phyloP scores from a whole-genome alignment of 345 rosid genomes.

The Citrus maxima region DNA sequence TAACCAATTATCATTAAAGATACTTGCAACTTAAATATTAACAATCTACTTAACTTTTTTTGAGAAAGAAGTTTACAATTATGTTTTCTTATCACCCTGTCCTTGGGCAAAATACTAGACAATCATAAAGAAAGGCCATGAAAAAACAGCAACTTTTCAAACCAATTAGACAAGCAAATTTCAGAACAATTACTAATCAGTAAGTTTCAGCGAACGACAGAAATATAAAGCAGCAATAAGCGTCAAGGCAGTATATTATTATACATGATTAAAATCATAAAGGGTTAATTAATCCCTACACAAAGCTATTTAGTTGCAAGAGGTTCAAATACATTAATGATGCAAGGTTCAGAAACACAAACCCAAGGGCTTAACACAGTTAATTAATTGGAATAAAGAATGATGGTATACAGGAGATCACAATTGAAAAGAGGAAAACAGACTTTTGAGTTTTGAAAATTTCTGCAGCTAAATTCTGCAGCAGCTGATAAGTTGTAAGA shows the following conservation, averaged over 20 bases:
- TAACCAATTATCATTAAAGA: not conserved
- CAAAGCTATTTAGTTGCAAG: not conserved
- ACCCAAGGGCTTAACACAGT: not conserved
- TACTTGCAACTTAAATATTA: not conserved
- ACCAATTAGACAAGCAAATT: not conserved
- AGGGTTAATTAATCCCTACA: not conserved
- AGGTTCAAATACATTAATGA: not conserved
- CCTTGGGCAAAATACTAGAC: not conserved
- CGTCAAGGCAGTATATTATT: not conserved
- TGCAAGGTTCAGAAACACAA: not conserved
- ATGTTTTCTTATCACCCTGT: not conserved
- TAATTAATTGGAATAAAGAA: not conserved
- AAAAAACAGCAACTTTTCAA: not conserved
- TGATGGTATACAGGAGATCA: not conserved
- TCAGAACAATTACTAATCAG: not conserved
- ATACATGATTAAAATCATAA: not conserved
- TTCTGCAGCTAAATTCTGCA: not conserved
- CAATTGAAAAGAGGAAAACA: not conserved
- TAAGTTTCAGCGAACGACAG: not conserved
- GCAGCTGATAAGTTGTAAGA: not conserved
- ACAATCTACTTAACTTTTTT: too few species aligned
- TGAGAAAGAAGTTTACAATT: not conserved
- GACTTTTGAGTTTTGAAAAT: not conserved
- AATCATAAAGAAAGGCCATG: not conserved
- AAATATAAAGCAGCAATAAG: not conserved